phyloP scores from a whole-genome alignment of 2,329 filamentous ascomycete genomes.

The Cercospora citrullina region DNA sequence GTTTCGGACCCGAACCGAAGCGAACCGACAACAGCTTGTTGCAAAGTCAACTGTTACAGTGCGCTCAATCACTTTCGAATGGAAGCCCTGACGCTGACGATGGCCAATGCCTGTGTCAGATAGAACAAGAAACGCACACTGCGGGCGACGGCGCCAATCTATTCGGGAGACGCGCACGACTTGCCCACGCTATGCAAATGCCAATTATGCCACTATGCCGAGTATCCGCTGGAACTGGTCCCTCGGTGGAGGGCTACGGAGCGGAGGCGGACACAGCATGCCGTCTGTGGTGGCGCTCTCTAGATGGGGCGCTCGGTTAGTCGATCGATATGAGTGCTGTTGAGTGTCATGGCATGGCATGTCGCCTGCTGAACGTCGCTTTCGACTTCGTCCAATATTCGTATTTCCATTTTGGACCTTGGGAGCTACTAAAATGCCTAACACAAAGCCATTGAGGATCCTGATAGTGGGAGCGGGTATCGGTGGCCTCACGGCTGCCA shows the following conservation, averaged over 20 bases:
- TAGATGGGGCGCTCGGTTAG: neutral
- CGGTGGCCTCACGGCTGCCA: conserved; percentile 8
- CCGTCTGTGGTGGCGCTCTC: neutral
- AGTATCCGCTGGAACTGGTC: neutral
- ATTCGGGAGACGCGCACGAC: neutral
- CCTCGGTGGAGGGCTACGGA: neutral
- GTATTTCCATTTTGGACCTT: neutral
- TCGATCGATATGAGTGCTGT: neutral
- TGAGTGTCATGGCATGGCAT: neutral
- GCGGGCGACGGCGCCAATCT: neutral
- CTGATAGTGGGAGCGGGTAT: conserved; percentile 1
- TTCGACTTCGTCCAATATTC: neutral
- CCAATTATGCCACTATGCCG: neutral
- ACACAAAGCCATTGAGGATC: neutral
- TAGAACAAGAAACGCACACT: neutral
- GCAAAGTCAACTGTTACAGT: neutral
- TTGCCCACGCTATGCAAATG: neutral
- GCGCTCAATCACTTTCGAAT: neutral
- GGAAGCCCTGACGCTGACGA: neutral
- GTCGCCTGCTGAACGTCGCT: neutral
- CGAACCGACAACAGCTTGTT: neutral
- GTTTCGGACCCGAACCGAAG: neutral
- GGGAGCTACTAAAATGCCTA: neutral
- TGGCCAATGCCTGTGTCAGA: neutral
- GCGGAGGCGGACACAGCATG: conserved; percentile 1